phyloP scores from a whole-genome alignment of 495 filamentous ascomycete genomes.

The Emericellopsis terricola region DNA sequence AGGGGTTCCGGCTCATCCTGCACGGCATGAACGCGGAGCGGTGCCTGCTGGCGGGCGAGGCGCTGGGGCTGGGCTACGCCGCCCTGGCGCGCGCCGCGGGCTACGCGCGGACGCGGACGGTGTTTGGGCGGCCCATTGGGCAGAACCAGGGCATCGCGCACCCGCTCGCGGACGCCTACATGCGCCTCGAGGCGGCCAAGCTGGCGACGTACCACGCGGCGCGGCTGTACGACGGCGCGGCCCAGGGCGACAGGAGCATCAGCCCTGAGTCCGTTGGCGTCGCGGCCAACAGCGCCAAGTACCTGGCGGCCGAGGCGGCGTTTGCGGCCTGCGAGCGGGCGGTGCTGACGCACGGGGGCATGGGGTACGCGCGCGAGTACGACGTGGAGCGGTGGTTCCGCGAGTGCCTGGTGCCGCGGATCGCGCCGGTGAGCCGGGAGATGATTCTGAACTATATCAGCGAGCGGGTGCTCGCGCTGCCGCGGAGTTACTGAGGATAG shows the following conservation, averaged over 20 bases:
- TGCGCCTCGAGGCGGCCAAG: constrained; percentile 67
- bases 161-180: constrained; percentile 55
- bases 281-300: constrained; percentile 61
- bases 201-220: constrained; percentile 64
- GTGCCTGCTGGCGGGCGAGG: constrained; percentile 59
- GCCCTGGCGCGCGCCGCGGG: constrained; percentile 44
- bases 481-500: constrained; percentile 33
- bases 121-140: constrained; percentile 55
- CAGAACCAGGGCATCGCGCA: constrained; percentile 62
- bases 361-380: constrained; percentile 66
- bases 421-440: constrained; percentile 59
- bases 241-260: constrained; percentile 31
- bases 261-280: constrained; percentile 48
- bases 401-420: constrained; percentile 56
- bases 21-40: constrained; percentile 79
- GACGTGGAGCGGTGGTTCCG: constrained; percentile 63
- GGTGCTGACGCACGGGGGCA: constrained; percentile 49
- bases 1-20: constrained; percentile 60
- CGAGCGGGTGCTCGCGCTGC: constrained; percentile 47
- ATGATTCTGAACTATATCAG: constrained; percentile 71
- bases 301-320: constrained; percentile 61
- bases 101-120: constrained; percentile 49
- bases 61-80: constrained; percentile 57
- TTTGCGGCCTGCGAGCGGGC: constrained; percentile 57
- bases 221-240: constrained; percentile 51